Conservation (phyloP, 495 filamentous ascomycete genomes). For the Neurospora intermedia region DNA sequence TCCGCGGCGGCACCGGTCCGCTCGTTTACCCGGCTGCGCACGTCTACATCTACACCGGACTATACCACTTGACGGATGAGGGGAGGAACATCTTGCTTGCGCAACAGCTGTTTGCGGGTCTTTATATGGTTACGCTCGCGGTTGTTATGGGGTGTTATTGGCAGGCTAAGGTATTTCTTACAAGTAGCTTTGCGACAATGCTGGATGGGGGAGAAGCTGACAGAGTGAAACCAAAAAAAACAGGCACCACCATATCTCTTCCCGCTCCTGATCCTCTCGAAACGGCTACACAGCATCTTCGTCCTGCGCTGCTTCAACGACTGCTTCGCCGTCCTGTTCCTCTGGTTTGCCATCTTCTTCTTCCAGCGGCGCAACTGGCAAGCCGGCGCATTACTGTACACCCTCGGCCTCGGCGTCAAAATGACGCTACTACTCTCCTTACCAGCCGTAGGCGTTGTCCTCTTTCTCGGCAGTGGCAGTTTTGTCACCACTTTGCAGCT, state of each 20-base stretch:
- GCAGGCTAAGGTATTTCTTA: constrained; percentile 46
- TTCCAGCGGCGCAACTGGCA: constrained; percentile 66
- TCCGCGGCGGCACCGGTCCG: constrained; percentile 83
- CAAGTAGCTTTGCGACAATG: neutral
- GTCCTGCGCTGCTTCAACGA: constrained; percentile 93
- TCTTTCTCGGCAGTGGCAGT: constrained; percentile 55
- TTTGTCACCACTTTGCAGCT: constrained; percentile 51
- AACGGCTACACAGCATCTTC: constrained; percentile 87
- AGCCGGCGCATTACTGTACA: constrained; percentile 60
- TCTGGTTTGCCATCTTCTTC: constrained; percentile 69
- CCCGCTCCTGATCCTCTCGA: constrained; percentile 78
- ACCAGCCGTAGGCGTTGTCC: constrained; percentile 64
- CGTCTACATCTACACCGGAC: constrained; percentile 75
- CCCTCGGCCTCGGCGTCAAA: constrained; percentile 74
- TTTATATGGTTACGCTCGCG: constrained; percentile 67
- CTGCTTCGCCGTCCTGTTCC: constrained; percentile 68
- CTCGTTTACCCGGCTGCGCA: constrained; percentile 91
- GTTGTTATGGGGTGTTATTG: constrained; percentile 78
- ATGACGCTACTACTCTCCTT: constrained; percentile 80
- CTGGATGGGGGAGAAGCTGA: neutral
- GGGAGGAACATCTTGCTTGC: constrained; percentile 69
- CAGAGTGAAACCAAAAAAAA: neutral
- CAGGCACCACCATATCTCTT: constrained; percentile 83
- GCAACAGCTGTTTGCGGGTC: constrained; percentile 64
- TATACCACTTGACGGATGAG: constrained; percentile 67